Evolutionary conservation across 164 flowering plant genomes (phyloP).

Genomic region (Umbellularia californica): DNA sequence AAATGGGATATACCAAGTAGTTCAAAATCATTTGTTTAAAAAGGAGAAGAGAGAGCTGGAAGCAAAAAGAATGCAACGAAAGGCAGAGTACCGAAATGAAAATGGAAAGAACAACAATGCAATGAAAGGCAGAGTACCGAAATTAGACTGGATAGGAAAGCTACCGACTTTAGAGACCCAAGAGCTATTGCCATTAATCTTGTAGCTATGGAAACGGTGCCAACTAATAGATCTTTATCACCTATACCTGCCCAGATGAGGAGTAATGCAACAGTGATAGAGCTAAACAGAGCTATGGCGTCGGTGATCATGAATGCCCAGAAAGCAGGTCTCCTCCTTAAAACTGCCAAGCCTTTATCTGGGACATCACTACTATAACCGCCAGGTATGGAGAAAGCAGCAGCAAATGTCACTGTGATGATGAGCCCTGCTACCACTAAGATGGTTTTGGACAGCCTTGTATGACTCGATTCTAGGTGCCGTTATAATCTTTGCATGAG

Average conservation of each 20-base stretch:
- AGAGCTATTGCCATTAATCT: background rate
- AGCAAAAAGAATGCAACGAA: background rate
- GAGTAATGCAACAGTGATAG: conserved; percentile 7
- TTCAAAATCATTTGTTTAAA: no score
- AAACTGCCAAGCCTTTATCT: conserved; percentile 11
- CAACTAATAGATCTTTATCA: conserved; percentile 5
- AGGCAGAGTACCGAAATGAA: background rate
- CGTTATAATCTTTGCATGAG: background rate
- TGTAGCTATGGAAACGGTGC: background rate
- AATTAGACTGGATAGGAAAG: background rate
- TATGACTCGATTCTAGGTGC: conserved; percentile 8
- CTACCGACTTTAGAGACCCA: background rate
- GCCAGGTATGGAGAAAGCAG: conserved; percentile 27
- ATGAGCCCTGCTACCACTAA: conserved; percentile 23
- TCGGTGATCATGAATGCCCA: conserved; percentile 16
- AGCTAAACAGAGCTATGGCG: conserved; percentile 8
- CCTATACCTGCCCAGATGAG: conserved; percentile 12
- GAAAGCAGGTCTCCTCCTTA: conserved; percentile 13
- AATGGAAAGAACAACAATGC: background rate
- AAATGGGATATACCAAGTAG: background rate
- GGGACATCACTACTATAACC: conserved; percentile 11
- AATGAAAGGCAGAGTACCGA: background rate
- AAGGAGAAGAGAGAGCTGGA: background rate
- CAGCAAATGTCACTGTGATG: conserved; percentile 26
- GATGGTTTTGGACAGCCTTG: conserved; percentile 10